A percentile compares a stretch with the other conserved stretches of the same genome.
phyloP scores from a whole-genome alignment of 1,139 yeast species.

The Candida glucosophila region DNA sequence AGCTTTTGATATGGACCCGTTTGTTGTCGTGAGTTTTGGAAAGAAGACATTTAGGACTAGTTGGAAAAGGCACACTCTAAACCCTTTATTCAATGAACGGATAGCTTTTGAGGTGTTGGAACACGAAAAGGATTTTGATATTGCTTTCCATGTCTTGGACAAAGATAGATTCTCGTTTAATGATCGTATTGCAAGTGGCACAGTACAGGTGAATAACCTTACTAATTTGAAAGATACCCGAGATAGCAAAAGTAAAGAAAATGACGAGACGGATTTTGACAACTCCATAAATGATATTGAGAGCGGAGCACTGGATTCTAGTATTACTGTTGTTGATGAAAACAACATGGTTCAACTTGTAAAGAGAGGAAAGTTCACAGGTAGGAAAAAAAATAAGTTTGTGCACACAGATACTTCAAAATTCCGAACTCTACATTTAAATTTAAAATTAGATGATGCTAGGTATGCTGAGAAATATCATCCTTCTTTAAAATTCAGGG shows the following conservation, averaged over 20 bases:
- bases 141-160: conserved; percentile 71
- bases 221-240: conserved; percentile 12
- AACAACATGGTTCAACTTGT: conserved; percentile 22
- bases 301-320: conserved; percentile 7
- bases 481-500: conserved; percentile 54
- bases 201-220: conserved; percentile 44
- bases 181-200: conserved; percentile 67
- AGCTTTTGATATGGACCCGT: conserved; percentile 94
- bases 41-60: conserved; percentile 82
- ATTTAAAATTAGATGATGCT: conserved; percentile 23
- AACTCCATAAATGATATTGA: neutral
- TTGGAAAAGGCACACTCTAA: conserved; percentile 73
- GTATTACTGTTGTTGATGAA: conserved; percentile 20
- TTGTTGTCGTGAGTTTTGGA: conserved; percentile 86
- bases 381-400: conserved; percentile 18
- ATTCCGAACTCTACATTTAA: conserved; percentile 34
- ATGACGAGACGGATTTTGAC: neutral
- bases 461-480: conserved; percentile 25
- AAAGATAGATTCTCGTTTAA: conserved; percentile 77
- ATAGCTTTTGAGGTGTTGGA: conserved; percentile 70
- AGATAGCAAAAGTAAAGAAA: neutral
- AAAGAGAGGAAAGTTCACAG: conserved; percentile 20
- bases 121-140: conserved; percentile 55
- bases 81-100: conserved; percentile 77
- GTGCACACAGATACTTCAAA: conserved; percentile 32